Evolutionary conservation across 116 monocot genomes (phyloP).

Genomic region (Papilionanthe hybrid): DNA sequence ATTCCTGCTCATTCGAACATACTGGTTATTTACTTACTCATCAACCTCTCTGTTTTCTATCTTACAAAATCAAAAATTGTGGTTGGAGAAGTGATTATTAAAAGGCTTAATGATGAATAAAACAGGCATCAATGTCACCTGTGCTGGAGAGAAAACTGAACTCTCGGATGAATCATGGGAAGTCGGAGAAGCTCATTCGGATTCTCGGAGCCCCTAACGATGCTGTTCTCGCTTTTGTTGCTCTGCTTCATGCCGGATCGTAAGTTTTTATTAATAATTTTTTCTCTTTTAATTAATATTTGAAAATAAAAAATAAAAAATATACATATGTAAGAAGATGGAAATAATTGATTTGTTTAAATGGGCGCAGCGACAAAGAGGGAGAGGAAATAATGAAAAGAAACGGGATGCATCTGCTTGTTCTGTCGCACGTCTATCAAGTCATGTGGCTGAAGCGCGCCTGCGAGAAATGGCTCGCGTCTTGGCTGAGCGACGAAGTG

Average conservation of each 20-base stretch:
- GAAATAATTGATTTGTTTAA: not conserved
- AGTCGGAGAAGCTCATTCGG: not conserved
- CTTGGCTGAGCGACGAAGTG: slow-evolving; percentile 18
- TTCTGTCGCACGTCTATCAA: slow-evolving; percentile 45
- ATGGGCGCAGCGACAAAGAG: not conserved
- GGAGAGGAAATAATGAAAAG: slow-evolving; percentile 18
- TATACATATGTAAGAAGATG: not conserved
- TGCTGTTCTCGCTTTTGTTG: slow-evolving; percentile 12
- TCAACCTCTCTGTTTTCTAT: not conserved
- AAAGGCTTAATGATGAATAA: not conserved
- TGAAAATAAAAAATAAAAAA: not conserved
- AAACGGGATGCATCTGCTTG: slow-evolving; percentile 46
- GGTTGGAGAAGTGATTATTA: not conserved
- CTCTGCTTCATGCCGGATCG: slow-evolving; percentile 3
- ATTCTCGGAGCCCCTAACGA: slow-evolving; percentile 20
- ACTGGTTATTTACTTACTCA: slow-evolving; percentile 26
- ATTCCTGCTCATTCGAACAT: slow-evolving; percentile 45
- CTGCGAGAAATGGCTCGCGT: slow-evolving; percentile 32
- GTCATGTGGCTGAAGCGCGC: slow-evolving; percentile 37
- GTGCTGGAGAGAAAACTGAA: slow-evolving; percentile 36
- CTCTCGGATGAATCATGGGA: not conserved
- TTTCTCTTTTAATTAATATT: not conserved
- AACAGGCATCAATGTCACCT: slow-evolving; percentile 47
- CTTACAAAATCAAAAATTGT: not conserved
- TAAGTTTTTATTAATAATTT: too few relatives aligned